A percentile compares a stretch with the other conserved stretches of the same genome.
These are phyloP conservation scores for Penicillium bialowiezense DNA, from an alignment of 495 filamentous ascomycete species.

Conservation along the genomic window DNA sequence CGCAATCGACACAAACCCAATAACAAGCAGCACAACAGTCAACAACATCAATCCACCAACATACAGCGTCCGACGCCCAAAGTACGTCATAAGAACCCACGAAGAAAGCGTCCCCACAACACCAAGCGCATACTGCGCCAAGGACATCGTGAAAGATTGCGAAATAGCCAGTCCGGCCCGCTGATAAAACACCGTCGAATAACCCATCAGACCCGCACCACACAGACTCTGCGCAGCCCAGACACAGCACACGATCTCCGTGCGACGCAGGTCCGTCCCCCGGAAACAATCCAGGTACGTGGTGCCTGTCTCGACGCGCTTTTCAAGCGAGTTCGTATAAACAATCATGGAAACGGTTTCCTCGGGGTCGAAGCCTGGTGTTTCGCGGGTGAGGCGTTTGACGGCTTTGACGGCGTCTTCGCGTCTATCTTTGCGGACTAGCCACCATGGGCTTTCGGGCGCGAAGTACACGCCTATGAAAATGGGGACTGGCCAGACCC, in stretches of 20 bases:
- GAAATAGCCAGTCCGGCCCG: constrained; percentile 31
- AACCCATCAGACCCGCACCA: constrained; percentile 72
- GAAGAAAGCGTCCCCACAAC: constrained; percentile 25
- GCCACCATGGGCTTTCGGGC: constrained; percentile 80
- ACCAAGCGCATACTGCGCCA: constrained; percentile 26
- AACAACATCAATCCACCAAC: constrained; percentile 45
- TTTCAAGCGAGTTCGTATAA: constrained; percentile 71
- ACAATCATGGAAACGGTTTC: constrained; percentile 80
- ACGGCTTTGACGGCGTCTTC: constrained; percentile 66
- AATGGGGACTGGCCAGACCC: constrained; percentile 76
- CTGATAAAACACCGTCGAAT: constrained; percentile 71
- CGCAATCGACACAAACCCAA: constrained; percentile 61
- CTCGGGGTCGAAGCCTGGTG: constrained; percentile 62
- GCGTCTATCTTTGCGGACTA: constrained; percentile 63
- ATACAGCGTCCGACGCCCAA: constrained; percentile 55
- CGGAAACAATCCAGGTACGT: constrained; percentile 70
- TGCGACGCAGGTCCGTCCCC: constrained; percentile 66
- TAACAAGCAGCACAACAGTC: constrained; percentile 50
- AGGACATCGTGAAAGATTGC: constrained; percentile 27
- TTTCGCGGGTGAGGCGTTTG: constrained; percentile 59
- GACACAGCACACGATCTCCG: constrained; percentile 70
- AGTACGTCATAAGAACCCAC: constrained; percentile 32
- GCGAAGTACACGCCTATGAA: constrained; percentile 65
- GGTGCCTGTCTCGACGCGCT: constrained; percentile 59
- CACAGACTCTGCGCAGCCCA: constrained; percentile 78